Base-by-base conservation (phyloP, 2,329 filamentous ascomycete genomes). In the Fusarium lyarnte region DNA sequence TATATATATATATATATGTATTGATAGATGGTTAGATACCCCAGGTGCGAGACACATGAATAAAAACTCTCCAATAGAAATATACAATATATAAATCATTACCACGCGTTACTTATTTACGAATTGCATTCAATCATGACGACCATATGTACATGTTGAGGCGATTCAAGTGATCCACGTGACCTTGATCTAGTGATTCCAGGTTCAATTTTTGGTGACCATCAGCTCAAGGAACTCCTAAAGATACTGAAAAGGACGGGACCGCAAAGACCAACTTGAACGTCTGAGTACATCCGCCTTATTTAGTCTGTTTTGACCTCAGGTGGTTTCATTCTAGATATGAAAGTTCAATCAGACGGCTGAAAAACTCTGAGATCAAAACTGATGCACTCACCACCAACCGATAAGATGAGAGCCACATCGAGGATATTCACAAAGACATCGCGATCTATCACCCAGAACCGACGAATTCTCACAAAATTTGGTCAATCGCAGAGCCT, bases 141-240 rank as follows among this genome's bases (percentile, higher is more conserved):
- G n/a, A 13, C 29, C 12, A 21, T 25, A 8, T 35, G 12, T 35
- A 35, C 35, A 11, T 19, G 38, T 21, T 57, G 25, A 63, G 55
- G 61, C 35, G 51, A 53, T 54, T 60, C 33, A 51, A 27, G 42
- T 16, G 17, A 11, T 63, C 59, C 74, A 77, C 75, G 75, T 77
- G 75, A 77, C 64, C 39, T 39, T 16, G 33, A 17, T 33, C 31
- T 46, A 35, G 23, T 52, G 33, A 64, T 54, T 70, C 49, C 62
- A 45, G 29, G 29, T 52, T 51, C 31, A 45, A 36, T 58, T 59
- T 62, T 46, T 64, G 41, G 45, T 36, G 43, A 23, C 58, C 55
- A 33, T 23, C 46, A 62, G 47, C 35, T 47, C 25, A 35, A 46
- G n/a, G 23, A 29, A 16, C 38, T 23, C 19, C n/a, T 43, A 13